Base-by-base conservation (phyloP, 371 early-diverging fungal genomes). In the Rhizopus stolonifer region DNA sequence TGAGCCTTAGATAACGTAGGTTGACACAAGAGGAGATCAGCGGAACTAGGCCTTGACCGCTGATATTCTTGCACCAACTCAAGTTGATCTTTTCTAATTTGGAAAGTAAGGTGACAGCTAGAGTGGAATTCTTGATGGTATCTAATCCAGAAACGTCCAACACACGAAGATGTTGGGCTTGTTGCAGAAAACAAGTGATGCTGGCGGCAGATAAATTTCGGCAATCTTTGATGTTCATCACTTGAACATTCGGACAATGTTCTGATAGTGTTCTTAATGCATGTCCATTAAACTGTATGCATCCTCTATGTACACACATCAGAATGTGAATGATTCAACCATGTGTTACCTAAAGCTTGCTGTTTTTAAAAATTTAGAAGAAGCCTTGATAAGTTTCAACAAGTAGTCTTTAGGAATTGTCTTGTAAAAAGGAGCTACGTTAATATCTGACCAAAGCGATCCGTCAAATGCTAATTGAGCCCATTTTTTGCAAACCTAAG, bases 31-130 rank as follows among this genome's bases (percentile, higher is more conserved):
- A 58, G 23, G 59, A 47, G 0, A 72, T 60, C 15, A 80, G 25
- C 3, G 69, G 56, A 9, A 52, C 5, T 7, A 61, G 46, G 4
- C 79, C 83, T 1, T 58, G 44, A 0, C 79, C 80, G 5, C 77
- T 74, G 46, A 83, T 72, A 34, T 81, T 75, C 7, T 72, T 64
- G 46, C 83, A 83, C 80, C 81, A 81, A 10, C 69, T 72, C 8
- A 83, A 26, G 34, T 81, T 79, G 3, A 83, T 62, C 29, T 58
- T 60, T 31, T 74, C 69, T 3, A 83, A 52, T 15, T 61, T 54
- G 0, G 55, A 68, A 23, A 58, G 53, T 1, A 60, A 63, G 17
- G 73, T 54, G 46, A 61, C 51, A n/a, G 69, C 67, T 9, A 83
- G 68, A 0, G 78, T 76, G 1, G 61, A 52, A 44, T 77, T 66